Base-by-base conservation (phyloP, 306 rosid species). In the Sicyos baderoa region DNA sequence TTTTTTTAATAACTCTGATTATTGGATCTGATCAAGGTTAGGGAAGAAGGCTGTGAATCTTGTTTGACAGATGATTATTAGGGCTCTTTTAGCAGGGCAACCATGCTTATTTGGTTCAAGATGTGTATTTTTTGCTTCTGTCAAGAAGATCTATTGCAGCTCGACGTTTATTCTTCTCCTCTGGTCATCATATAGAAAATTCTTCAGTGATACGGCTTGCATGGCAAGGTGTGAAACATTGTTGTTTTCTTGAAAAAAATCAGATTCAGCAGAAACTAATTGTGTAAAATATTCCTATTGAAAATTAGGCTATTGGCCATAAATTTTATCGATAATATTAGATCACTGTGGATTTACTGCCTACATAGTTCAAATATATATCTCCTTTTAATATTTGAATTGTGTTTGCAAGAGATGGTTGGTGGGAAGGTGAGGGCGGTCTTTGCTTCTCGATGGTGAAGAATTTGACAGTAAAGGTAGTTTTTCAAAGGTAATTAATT, bases 331-430 rank as follows among this genome's bases (percentile, higher is more conserved):
- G 75, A 66, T 77, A 66, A 78, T 77, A 77, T 80, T 79, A 76
- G 72, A 76, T 55, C 76, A 67, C 56, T n/a, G 2, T 78, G 75
- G 62, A 70, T 70, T 70, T 54, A 70, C 37, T 19, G 32, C 35
- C 74, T 60, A 59, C 37, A 13, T 61, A 18, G 54, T 67, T 48
- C 72, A 50, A 67, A 15, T 67, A 48, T 40, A 7, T 67, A 48
- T 67, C 72, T 42, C 21, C 17, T 72, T 85, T 93, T 88, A 85
- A 93, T 93, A 80, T 81, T 85, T 83, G 77, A 76, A 72, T 88
- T 94, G 89, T 94, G 92, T 84, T 88, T 94, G 99, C 99, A 94
- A 94, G 97, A 94, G 95, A 68, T 74, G 71, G 90, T 84, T 86
- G 98, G 87, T 88, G 96, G 83, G 89, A 85, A 90, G 91, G 88